These are phyloP conservation scores for Pichia sp. DNA, from an alignment of 1,139 yeast species.

Conservation along the genomic window DNA sequence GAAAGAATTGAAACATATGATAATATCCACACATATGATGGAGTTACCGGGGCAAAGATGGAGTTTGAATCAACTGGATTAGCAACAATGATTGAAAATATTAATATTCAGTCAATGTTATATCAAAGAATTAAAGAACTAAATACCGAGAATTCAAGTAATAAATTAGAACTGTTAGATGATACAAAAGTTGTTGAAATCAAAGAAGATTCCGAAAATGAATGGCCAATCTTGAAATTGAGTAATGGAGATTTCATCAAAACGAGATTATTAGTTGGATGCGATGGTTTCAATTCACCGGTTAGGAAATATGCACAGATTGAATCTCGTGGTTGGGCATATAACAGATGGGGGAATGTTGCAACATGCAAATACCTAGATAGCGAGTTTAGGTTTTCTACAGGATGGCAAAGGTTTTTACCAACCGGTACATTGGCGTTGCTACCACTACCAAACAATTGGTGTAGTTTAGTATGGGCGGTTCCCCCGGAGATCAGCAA, in stretches of 20 bases:
- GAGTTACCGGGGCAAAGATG: slow-evolving; percentile 60
- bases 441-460: slow-evolving; percentile 77
- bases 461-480: slow-evolving; percentile 91
- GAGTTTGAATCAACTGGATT: slow-evolving; percentile 61
- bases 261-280: slow-evolving; percentile 80
- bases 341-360: slow-evolving; percentile 82
- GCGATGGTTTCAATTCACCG: slow-evolving; percentile 95
- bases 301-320: slow-evolving; percentile 78
- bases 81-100: slow-evolving; percentile 86
- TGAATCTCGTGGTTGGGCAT: slow-evolving; percentile 88
- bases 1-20: slow-evolving; percentile 77
- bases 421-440: slow-evolving; percentile 92
- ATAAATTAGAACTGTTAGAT: slow-evolving; percentile 47
- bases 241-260: slow-evolving; percentile 58
- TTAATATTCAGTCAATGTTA: slow-evolving; percentile 73
- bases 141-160: slow-evolving; percentile 21
- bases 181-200: slow-evolving; percentile 60
- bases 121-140: slow-evolving; percentile 51
- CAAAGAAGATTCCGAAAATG: slow-evolving; percentile 31
- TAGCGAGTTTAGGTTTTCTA: slow-evolving; percentile 54
- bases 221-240: slow-evolving; percentile 76
- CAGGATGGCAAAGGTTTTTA: slow-evolving; percentile 92
- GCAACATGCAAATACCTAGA: slow-evolving; percentile 74
- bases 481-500: slow-evolving; percentile 72
- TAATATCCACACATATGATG: slow-evolving; percentile 82